Evolutionary conservation across 495 filamentous ascomycete species (phyloP), one percentile per base, ranked within the genome.

Genomic region (Aspergillus ostianus): DNA sequence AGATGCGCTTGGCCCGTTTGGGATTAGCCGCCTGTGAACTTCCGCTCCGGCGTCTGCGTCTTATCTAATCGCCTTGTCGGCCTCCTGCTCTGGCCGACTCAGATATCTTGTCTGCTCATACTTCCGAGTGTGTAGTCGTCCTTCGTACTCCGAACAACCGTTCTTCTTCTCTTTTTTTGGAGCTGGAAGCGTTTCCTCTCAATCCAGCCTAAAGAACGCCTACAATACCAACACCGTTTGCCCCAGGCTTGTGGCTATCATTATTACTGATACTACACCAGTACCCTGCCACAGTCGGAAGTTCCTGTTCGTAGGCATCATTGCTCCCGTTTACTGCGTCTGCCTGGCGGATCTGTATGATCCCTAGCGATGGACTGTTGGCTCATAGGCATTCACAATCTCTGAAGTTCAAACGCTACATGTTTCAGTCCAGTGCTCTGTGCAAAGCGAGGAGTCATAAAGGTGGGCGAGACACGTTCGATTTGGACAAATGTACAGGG

Each of bases 31-130:
- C 23, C 23, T 41, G 18, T 26, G 21, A 55, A 48, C n/a, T 29
- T 53, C 56, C 54, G 55, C 49, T 64, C 47, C 56, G 20, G 50
- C 53, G 61, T 48, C 20, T 20, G 23, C 23, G 61, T 64, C 64
- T 77, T 77, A 76, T 77, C 73, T 77, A 76, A 77, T 76, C 73
- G 62, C 61, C 54, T 41, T 51, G 48, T 48, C 26, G 45, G 51
- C 1, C 8, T n/a, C 23, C 27, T 50, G 20, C 29, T 45, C 36
- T 57, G 27, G 23, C 23, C 23, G 23, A 4, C 4, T 4, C 23
- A 26, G 23, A n/a, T n/a, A n/a, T n/a, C n/a, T n/a, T n/a, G n/a
- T n/a, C 23, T 26, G 23, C 23, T 26, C 23, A 26, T 26, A 26
- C 23, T 26, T 26, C 23, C 23, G 2, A 26, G 4, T 26, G 23